Evolutionary conservation across 208 protist species (phyloP).

Genomic region (Crithidia expoeki): DNA sequence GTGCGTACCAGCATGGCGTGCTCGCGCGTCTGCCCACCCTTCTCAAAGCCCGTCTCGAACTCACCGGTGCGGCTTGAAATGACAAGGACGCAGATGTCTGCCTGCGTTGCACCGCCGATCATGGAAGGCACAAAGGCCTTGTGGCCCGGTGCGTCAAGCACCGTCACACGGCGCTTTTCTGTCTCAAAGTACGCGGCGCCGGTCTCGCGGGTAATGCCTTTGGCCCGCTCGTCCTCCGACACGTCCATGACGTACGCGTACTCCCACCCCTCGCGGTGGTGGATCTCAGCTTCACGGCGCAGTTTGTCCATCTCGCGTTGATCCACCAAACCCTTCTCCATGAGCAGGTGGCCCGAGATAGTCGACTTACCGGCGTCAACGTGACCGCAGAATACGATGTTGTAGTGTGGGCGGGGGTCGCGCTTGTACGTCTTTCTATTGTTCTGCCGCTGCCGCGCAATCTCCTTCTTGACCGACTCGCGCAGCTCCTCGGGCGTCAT

Average conservation of each 20-base stretch:
- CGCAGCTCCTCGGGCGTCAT: constrained; percentile 70
- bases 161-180: constrained; percentile 95
- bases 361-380: constrained; percentile 99
- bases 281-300: constrained; percentile 96
- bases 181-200: constrained; percentile 97
- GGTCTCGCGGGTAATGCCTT: constrained; percentile 98
- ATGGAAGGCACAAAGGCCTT: constrained; percentile 99
- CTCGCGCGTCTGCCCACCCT: constrained; percentile 99
- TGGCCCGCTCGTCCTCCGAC: constrained; percentile 98
- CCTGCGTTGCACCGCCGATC: constrained; percentile 98
- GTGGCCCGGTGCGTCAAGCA: constrained; percentile 99
- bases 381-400: constrained; percentile 99
- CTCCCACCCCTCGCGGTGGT: constrained; percentile 97
- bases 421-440: constrained; percentile 73
- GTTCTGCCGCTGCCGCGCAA: constrained; percentile 71
- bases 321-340: constrained; percentile 96
- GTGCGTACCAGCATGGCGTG: constrained; percentile 99
- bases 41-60: constrained; percentile 99
- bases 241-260: constrained; percentile 98
- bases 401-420: constrained; percentile 95
- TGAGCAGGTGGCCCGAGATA: constrained; percentile 97
- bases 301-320: constrained; percentile 99
- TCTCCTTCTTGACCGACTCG: constrained; percentile 71
- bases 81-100: constrained; percentile 98
- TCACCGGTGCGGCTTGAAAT: constrained; percentile 99